Evolutionary conservation across 352 stramenopile genomes (phyloP), one percentile per base, ranked within the genome.

Genomic region (Pythium aristosporum): DNA sequence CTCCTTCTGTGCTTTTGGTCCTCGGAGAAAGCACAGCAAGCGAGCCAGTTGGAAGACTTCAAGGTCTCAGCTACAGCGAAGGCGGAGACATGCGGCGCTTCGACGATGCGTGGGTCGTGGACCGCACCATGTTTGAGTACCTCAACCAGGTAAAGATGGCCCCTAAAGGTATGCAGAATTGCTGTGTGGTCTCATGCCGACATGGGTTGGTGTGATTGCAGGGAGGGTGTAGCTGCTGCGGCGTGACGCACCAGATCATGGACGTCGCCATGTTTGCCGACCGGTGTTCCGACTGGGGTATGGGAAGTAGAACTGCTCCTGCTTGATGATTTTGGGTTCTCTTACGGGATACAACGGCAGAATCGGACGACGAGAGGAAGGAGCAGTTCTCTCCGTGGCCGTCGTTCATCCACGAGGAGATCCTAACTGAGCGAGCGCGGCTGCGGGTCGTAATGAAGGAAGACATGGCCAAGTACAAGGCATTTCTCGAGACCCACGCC

Each of bases 91-190:
- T 92, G 76, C 73, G 77, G 49, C 85, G 85, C 58, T 92, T 89
- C 65, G 77, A 91, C 20, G 86, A 94, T 64, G 76, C 71, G 23
- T 94, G 85, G 88, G 87, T 98, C 52, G 86, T 98, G 41, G 92
- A 98, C 74, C 86, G 89, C 46, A 96, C 87, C 36, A 92, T 98
- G 87, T 98, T 98, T 76, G 89, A 98, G 65, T 98, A 97, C 70
- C 80, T 98, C 42, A 93, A 93, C 67, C 81, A 92, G 74, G 83
- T 89, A 42, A 12, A 8, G 2, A 42, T 3, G 15, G 37, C 11
- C 10, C 15, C 37, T 7, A 42, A 42, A 16, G 10, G 25, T 3
- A 42, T 42, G 37, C 41, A 10, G 10, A 39, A 2, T 34, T 34
- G 12, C 11, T 28, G 11, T 28, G 21, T 30, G 41, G 30, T 30